These are phyloP conservation scores for Chytriomyces sp. DNA, from an alignment of 192 early-diverging fungal genomes.

Conservation along the genomic window DNA sequence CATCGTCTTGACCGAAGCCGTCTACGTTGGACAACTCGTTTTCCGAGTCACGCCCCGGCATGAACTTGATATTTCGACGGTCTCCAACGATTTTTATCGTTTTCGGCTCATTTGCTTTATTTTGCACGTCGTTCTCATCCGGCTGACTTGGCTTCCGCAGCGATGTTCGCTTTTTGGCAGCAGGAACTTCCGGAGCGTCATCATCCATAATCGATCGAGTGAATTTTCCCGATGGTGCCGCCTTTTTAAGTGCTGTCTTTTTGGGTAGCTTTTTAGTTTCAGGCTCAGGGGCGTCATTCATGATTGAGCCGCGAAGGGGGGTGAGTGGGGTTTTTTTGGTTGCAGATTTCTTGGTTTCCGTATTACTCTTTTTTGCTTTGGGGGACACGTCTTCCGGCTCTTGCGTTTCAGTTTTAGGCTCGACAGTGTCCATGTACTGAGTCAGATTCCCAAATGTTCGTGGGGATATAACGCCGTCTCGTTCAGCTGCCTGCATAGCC, in stretches of 20 bases:
- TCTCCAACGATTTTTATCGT: constrained; percentile 18
- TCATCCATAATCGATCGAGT: constrained; percentile 21
- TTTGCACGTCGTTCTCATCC: background rate
- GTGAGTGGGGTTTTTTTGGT: background rate
- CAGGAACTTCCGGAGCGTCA: background rate
- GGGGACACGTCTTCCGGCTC: background rate
- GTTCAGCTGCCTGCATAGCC: constrained; percentile 17
- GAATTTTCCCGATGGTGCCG: background rate
- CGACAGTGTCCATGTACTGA: constrained; percentile 26
- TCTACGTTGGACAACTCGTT: background rate
- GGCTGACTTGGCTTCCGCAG: background rate
- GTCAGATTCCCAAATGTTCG: constrained; percentile 12
- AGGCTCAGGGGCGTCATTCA: constrained; percentile 15
- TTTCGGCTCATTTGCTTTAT: background rate
- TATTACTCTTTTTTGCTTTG: background rate
- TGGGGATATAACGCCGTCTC: constrained; percentile 27
- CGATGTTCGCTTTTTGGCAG: background rate
- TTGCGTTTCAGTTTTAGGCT: background rate
- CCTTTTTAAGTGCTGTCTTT: background rate
- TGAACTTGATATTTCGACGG: background rate
- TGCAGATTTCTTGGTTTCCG: background rate
- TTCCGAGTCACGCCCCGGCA: too few species aligned
- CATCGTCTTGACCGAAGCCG: background rate
- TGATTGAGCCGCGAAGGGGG: constrained; percentile 4
- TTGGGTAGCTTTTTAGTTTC: background rate